phyloP scores from a whole-genome alignment of 768 basidiomycete species.

The Phanerochaete carnosa region DNA sequence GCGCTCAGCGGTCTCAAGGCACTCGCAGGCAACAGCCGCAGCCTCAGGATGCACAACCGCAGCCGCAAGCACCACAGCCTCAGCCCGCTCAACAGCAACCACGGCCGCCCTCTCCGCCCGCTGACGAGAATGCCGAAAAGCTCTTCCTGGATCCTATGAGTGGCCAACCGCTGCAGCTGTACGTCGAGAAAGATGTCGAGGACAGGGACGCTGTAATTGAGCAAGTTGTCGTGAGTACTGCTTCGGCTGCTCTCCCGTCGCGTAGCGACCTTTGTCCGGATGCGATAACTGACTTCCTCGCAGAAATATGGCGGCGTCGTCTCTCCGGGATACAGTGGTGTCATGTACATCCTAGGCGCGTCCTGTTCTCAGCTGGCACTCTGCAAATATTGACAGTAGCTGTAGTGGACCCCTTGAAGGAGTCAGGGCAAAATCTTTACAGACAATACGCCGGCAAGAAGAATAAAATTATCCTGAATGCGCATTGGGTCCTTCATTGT shows the following conservation, averaged over 20 bases:
- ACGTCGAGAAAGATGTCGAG: conserved; percentile 77
- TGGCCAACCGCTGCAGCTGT: conserved; percentile 70
- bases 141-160: conserved; percentile 84
- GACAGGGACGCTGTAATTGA: conserved; percentile 63
- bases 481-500: conserved; percentile 77
- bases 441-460: conserved; percentile 79
- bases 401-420: conserved; percentile 73
- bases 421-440: conserved; percentile 78
- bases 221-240: conserved; percentile 58
- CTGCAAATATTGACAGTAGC: background rate
- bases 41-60: background rate
- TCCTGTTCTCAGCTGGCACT: background rate
- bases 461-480: conserved; percentile 71
- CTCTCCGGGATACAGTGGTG: conserved; percentile 73
- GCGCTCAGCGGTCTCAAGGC: conserved; percentile 38
- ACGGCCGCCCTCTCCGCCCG: conserved; percentile 1
- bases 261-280: background rate
- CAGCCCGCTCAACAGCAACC: conserved; percentile 15
- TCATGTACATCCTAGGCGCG: conserved; percentile 74
- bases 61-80: conserved; percentile 23
- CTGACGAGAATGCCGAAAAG: conserved; percentile 23
- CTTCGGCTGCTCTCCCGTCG: conserved; percentile 10
- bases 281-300: conserved; percentile 3
- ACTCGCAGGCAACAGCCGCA: conserved; percentile 22
- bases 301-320: conserved; percentile 79